Percentiles rank a stretch among this genome's conserved stretches.
Conservation (phyloP, 1,139 yeast genomes). For the Candida frijolesensis region DNA sequence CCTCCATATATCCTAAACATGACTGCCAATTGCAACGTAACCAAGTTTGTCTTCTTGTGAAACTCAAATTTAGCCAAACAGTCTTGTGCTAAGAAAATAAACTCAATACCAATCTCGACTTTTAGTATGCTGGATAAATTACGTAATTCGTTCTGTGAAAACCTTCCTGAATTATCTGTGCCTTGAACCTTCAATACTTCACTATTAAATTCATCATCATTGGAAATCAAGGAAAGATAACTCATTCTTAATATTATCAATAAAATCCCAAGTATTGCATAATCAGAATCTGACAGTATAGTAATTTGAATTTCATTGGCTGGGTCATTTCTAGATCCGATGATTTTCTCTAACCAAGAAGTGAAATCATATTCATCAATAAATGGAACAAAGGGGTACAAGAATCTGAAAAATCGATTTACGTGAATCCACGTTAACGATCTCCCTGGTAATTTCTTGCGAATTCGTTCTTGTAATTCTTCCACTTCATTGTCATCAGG, state of each 20-base stretch:
- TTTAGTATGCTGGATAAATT: constrained; percentile 42
- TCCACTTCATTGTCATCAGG: constrained; percentile 26
- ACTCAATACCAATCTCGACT: constrained; percentile 46
- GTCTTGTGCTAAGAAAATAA: constrained; percentile 30
- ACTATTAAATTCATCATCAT: constrained; percentile 28
- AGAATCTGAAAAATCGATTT: constrained; percentile 42
- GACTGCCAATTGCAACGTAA: constrained; percentile 45
- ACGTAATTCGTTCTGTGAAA: constrained; percentile 15
- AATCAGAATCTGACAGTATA: constrained; percentile 21
- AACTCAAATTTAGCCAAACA: constrained; percentile 34
- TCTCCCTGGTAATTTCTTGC: constrained; percentile 39
- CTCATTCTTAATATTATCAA: constrained; percentile 25
- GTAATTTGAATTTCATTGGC: constrained; percentile 19
- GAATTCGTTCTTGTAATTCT: constrained; percentile 30
- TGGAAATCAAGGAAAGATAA: constrained; percentile 30
- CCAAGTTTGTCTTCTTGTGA: constrained; percentile 23
- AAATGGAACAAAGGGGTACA: constrained; percentile 50
- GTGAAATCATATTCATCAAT: constrained; percentile 40
- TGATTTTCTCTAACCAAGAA: constrained; percentile 18
- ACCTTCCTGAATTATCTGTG: not conserved
- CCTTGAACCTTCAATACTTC: constrained; percentile 18
- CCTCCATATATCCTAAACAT: constrained; percentile 45
- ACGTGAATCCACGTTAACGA: constrained; percentile 45
- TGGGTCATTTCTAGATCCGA: constrained; percentile 20
- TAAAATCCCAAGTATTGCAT: constrained; percentile 26